These are phyloP conservation scores for Hysterangium stoloniferum DNA, from an alignment of 768 basidiomycete species.

Conservation along the genomic window DNA sequence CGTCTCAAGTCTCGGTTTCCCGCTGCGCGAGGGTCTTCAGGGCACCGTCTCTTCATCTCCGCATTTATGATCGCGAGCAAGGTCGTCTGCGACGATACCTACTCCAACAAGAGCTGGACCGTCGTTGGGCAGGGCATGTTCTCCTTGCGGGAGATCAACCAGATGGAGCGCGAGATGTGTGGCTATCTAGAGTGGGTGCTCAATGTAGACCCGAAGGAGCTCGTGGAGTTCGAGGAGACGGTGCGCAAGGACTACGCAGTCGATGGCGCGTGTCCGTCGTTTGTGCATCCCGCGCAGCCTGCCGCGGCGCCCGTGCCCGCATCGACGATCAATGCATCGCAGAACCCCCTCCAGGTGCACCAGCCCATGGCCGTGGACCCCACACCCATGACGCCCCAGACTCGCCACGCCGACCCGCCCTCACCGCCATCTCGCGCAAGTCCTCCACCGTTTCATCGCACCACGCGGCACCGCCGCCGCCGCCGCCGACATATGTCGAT, in stretches of 20 bases:
- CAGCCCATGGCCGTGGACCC: not conserved
- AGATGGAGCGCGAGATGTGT: constrained; percentile 95
- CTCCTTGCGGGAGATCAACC: constrained; percentile 80
- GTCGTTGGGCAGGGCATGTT: constrained; percentile 89
- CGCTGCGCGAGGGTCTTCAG: constrained; percentile 82
- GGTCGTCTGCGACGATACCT: constrained; percentile 88
- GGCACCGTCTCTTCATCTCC: constrained; percentile 84
- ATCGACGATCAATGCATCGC: not conserved
- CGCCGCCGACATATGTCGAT: not conserved
- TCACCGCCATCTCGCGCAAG: not conserved
- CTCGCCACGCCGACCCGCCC: not conserved
- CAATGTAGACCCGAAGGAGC: constrained; percentile 28
- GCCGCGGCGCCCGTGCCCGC: not conserved
- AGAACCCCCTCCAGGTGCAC: not conserved
- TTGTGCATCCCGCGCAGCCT: not conserved
- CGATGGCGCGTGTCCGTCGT: constrained; percentile 2
- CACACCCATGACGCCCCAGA: not conserved
- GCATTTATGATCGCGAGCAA: constrained; percentile 91
- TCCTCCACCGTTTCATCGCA: not conserved
- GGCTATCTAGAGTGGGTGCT: constrained; percentile 81
- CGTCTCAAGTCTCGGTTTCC: constrained; percentile 89
- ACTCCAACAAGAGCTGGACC: constrained; percentile 89
- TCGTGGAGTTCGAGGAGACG: constrained; percentile 26
- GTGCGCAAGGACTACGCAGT: constrained; percentile 27
- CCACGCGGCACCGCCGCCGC: not conserved